Evolutionary conservation across 345 rosid species (phyloP), one percentile per base, ranked within the genome.

Genomic region (Linum lewisii): DNA sequence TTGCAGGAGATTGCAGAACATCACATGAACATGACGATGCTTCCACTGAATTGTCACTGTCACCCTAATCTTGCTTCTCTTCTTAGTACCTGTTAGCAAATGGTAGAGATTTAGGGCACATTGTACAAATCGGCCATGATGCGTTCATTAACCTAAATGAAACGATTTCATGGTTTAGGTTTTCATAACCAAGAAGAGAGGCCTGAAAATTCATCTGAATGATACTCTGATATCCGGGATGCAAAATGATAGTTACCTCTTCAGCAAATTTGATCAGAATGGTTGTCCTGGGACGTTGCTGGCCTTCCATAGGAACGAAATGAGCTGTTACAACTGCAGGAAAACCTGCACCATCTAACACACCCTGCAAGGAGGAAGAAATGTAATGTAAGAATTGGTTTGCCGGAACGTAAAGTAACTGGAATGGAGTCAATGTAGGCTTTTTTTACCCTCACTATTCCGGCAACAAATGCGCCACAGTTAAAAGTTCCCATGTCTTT

Each of bases 391-490:
- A 58, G 14, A 8, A 11, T 77, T 8, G 75, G 70, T 38, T 57
- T 37, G 45, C 47, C 21, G 54, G 18, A 3, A 51, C 22, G 66
- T 21, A 54, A 57, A 18, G 51, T 8, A 15, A 25, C 37, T 2
- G 14, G 6, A 45, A 55, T n/a, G 51, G 67, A 59, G 38, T n/a
- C 29, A 54, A 58, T 11, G 15, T 21, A 53, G 24, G 51, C 69
- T 26, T 29, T 29, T 29, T 29, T 77, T 67, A 93, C 99, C 84
- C 82, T 82, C 1, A 93, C 97, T 67, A 93, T 87, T 68, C 99
- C 97, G 66, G 99, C 99, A 68, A 87, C 97, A 82, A 90, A 93
- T 20, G 99, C 99, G n/a, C 97, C 97, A 14, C 97, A 93, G 73
- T 93, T 93, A 66, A 93, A 93, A 22, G 99, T 85, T 51, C 97